These are phyloP conservation scores for Luzula sylvatica DNA, from an alignment of 176 grass and related monocot genomes.

Conservation along the genomic window DNA sequence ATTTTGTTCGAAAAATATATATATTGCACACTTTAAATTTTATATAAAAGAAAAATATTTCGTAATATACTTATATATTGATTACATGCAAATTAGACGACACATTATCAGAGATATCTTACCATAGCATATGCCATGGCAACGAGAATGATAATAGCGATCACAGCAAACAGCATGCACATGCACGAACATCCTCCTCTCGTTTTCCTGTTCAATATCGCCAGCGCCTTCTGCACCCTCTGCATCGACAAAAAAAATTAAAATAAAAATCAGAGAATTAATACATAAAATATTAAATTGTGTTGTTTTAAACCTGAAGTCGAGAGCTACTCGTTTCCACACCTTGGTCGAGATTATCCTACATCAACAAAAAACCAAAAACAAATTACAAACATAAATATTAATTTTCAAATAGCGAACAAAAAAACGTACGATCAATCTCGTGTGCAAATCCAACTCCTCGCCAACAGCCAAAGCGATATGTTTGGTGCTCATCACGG, in stretches of 20 bases:
- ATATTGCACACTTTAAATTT: too few relatives aligned
- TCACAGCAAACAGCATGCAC: conserved; percentile 26
- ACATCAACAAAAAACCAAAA: conserved; percentile 9
- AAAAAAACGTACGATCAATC: conserved; percentile 50
- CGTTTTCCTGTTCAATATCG: conserved; percentile 32
- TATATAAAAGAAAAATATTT: too few relatives aligned
- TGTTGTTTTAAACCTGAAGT: conserved; percentile 58
- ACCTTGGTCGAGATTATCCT: conserved; percentile 51
- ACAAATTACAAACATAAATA: neutral
- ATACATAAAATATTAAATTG: too few relatives aligned
- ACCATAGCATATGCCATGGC: conserved; percentile 34
- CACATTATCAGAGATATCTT: conserved; percentile 16
- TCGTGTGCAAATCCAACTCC: conserved; percentile 60
- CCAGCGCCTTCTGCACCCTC: conserved; percentile 41
- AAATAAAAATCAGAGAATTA: neutral
- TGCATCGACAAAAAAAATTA: conserved; percentile 14
- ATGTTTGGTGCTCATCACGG: conserved; percentile 53
- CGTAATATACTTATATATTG: too few relatives aligned
- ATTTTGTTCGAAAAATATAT: too few relatives aligned
- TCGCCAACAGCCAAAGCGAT: conserved; percentile 64
- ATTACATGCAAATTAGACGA: too few relatives aligned
- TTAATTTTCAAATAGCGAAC: neutral
- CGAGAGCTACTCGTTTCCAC: conserved; percentile 38
- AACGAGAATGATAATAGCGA: conserved; percentile 29
- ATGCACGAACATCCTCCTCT: conserved; percentile 34